Base-by-base conservation (phyloP, 139 green algal species). In the Choricystis sp. region DNA sequence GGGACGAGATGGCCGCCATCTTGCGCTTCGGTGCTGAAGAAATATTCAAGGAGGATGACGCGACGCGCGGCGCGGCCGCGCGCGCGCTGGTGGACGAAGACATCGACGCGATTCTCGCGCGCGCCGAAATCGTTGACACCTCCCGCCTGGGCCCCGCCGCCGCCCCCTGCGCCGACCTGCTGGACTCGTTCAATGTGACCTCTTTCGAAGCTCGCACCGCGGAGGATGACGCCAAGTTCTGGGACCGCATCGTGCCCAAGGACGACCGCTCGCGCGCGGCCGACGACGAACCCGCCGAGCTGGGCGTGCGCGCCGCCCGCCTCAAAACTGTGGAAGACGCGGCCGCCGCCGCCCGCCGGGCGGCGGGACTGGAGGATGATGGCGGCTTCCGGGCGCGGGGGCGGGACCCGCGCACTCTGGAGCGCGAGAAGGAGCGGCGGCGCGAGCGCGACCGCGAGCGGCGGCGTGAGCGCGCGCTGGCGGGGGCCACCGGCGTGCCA, bases 201-300 rank as follows among this genome's bases (percentile, higher is more conserved):
- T 94, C 84, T 5, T 94, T 94, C 72, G 61, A 73, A 14, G 31
- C 28, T 28, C 29, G 64, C 57, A 77, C 74, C 31, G 79, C 79
- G 49, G 91, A 97, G 65, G 86, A 96, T 49, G 90, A 97, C 62
- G 74, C 81, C 1, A 84, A 86, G 3, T 97, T 97, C 66, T 97
- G 90, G 90, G 86, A 73, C 66, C 68, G 83, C 4, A 86, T 97
- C 40, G 96, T 96, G 31, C 81, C 86, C 14, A 67, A 80, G 30
- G 57, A 75, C 14, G 66, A 88, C 57, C 69, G 79, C 26, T 60
- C 72, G 3, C 25, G 69, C 14, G 72, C 81, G 25, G 60, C n/a
- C 59, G 71, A 5, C 19, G 21, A 23, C 9, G 28, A 19, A 5
- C 25, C 59, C 2, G 60, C 72, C 31, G 56, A 77, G 22, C 71